Percentiles rank a stretch among this genome's conserved stretches.
phyloP scores from a whole-genome alignment of 139 green algal genomes.

The Coccomyxa sp. region DNA sequence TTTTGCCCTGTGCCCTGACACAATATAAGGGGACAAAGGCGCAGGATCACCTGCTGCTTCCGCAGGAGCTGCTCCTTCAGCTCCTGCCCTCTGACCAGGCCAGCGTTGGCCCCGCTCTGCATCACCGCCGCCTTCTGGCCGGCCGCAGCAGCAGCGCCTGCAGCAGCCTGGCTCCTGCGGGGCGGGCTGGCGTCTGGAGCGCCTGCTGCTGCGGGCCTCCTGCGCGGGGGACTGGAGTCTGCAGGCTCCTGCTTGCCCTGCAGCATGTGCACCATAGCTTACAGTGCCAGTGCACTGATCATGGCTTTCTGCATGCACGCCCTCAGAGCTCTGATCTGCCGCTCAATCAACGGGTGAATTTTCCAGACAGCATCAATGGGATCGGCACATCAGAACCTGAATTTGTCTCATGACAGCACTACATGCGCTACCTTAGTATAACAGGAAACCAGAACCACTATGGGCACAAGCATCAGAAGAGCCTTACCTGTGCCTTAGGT shows the following conservation, averaged over 20 bases:
- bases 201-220: conserved; percentile 3
- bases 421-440: conserved; percentile 16
- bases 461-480: neutral
- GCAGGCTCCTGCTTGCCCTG: conserved; percentile 12
- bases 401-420: neutral
- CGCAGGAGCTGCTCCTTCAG: no score
- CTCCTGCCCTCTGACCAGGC: no score
- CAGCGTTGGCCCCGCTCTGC: no score
- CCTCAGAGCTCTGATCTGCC: no score
- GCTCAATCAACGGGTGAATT: no score
- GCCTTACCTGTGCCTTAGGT: conserved; percentile 2
- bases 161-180: conserved; percentile 10
- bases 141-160: conserved; percentile 16
- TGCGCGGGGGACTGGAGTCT: conserved; percentile 8
- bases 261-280: conserved; percentile 17
- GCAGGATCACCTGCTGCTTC: no score
- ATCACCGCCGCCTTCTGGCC: no score
- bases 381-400: no score
- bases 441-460: conserved; percentile 7
- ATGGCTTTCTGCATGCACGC: no score
- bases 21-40: no score
- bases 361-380: no score
- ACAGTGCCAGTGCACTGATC: neutral
- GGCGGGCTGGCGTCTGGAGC: conserved; percentile 30
- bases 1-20: no score